Percentiles rank a stretch among this genome's conserved stretches.
phyloP scores from a whole-genome alignment of 2,329 filamentous ascomycete species.

The Fusarium ambrosium region DNA sequence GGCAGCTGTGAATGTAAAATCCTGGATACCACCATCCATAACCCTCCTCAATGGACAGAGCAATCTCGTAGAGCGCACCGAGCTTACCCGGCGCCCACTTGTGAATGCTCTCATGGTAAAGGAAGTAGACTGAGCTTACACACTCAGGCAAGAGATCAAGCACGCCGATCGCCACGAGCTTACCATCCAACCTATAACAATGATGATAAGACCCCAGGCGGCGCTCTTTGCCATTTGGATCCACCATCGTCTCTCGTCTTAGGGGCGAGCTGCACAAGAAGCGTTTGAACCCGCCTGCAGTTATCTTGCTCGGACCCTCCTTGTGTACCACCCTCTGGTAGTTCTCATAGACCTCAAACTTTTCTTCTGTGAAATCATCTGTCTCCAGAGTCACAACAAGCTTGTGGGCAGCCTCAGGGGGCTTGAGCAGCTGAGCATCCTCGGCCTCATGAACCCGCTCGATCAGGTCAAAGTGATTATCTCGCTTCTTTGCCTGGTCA shows the following conservation, averaged over 20 bases:
- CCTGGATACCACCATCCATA: slow-evolving; percentile 85
- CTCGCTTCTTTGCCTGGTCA: slow-evolving; percentile 72
- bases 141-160: slow-evolving; percentile 82
- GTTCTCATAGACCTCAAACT: slow-evolving; percentile 78
- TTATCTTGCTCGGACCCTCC: slow-evolving; percentile 72
- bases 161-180: slow-evolving; percentile 81
- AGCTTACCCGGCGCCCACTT: slow-evolving; percentile 80
- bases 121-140: slow-evolving; percentile 86
- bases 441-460: slow-evolving; percentile 80
- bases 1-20: slow-evolving; percentile 84
- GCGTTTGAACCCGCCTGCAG: slow-evolving; percentile 71
- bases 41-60: slow-evolving; percentile 75
- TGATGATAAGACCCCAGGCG: slow-evolving; percentile 83
- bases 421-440: slow-evolving; percentile 63
- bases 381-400: slow-evolving; percentile 79
- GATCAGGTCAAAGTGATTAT: slow-evolving; percentile 76
- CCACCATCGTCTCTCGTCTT: slow-evolving; percentile 58
- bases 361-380: slow-evolving; percentile 80
- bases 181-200: slow-evolving; percentile 83
- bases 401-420: slow-evolving; percentile 74
- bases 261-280: slow-evolving; percentile 83
- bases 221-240: slow-evolving; percentile 64
- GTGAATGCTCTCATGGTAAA: slow-evolving; percentile 83
- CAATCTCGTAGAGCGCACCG: slow-evolving; percentile 79
- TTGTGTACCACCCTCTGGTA: slow-evolving; percentile 82